Evolutionary conservation across 2,329 filamentous ascomycete genomes (phyloP), one percentile per base, ranked within the genome.

Genomic region (Fusarium heterosporum): DNA sequence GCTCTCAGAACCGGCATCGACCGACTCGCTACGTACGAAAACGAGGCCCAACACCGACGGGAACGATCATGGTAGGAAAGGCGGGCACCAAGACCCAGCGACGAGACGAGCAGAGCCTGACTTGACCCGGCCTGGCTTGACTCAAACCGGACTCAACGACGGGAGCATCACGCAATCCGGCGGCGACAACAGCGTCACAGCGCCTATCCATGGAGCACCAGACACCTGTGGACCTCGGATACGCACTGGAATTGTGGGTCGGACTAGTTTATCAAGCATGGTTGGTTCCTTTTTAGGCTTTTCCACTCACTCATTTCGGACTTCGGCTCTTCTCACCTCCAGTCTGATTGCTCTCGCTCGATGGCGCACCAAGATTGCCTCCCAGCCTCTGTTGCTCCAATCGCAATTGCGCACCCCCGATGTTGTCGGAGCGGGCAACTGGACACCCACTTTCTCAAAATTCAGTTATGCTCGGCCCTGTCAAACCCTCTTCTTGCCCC

Each of bases 241-340:
- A 60, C 68, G 55, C 63, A 48, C 61, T 62, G 66, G 62, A 73
- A 72, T 72, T 73, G 69, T 73, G 72, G 70, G 51, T 62, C 61
- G 58, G 71, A 48, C 71, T 71, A 50, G 60, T 57, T 55, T 53
- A 63, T 45, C 39, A 49, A 41, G 46, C 43, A 41, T 67, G 72
- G 71, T 73, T 73, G 69, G 62, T 66, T 70, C 43, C 53, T 52
- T 67, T 69, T 72, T 56, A 51, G 51, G 29, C 56, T 69, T 34
- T 71, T 66, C 48, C 39, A 54, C 51, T 56, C 50, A 49, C 54
- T 55, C 58, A 69, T 69, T 55, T 55, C 53, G 48, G 55, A 50
- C 47, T 43, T 43, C 45, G 54, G 39, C 49, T 67, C 53, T 25
- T 69, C 59, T 66, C 55, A 50, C 57, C 63, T 64, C 46, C 45